Evolutionary conservation across 352 stramenopile genomes (phyloP).

Genomic region (Plasmopara muralis): DNA sequence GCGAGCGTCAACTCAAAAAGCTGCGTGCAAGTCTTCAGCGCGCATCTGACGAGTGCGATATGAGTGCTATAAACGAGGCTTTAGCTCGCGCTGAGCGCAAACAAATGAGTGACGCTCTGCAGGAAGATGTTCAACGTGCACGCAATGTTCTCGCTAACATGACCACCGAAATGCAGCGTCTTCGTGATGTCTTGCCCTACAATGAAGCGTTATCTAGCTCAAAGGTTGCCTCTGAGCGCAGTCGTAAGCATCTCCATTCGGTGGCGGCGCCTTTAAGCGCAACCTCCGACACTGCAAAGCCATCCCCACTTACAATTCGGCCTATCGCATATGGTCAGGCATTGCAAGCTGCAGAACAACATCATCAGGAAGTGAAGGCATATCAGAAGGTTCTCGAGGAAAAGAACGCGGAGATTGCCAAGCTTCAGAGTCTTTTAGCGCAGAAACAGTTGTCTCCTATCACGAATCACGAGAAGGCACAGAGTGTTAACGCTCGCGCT

Average conservation of each 20-base stretch:
- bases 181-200: conserved; percentile 10
- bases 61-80: conserved; percentile 44
- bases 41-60: conserved; percentile 43
- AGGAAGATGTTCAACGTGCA: conserved; percentile 45
- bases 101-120: conserved; percentile 63
- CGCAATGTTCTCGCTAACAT: conserved; percentile 39
- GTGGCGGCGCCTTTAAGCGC: conserved; percentile 12
- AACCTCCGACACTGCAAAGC: conserved; percentile 14
- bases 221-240: conserved; percentile 4
- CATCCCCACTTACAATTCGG: conserved; percentile 53
- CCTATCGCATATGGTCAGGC: conserved; percentile 69
- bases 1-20: conserved; percentile 68
- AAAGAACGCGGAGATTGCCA: conserved; percentile 59
- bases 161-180: conserved; percentile 16
- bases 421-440: conserved; percentile 33
- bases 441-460: conserved; percentile 13
- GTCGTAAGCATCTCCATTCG: conserved; percentile 27
- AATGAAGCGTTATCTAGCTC: conserved; percentile 6
- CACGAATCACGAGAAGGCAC: conserved; percentile 7
- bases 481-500: conserved; percentile 5
- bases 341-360: conserved; percentile 56
- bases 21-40: conserved; percentile 37
- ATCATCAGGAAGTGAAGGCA: conserved; percentile 47
- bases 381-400: conserved; percentile 59
- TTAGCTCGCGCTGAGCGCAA: conserved; percentile 65